A percentile compares a stretch with the other conserved stretches of the same genome.
These are phyloP conservation scores for Ustilago curta DNA, from an alignment of 1,284 basidiomycete species.

Conservation along the genomic window DNA sequence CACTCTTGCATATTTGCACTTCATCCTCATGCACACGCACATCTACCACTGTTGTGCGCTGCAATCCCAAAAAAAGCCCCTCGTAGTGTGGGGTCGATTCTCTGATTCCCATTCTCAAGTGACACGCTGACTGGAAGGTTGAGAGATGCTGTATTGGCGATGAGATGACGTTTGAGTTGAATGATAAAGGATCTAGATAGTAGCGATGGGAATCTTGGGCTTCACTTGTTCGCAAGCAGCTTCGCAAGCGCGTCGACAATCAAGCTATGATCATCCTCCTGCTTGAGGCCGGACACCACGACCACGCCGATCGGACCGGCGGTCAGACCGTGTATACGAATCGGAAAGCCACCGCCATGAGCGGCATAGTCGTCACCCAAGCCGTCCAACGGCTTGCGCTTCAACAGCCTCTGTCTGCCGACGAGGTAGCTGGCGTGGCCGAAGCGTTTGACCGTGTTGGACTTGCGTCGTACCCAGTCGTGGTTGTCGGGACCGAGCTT, in stretches of 20 bases:
- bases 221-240: constrained; percentile 4
- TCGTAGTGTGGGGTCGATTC: constrained; percentile 24
- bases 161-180: neutral
- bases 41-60: constrained; percentile 13
- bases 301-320: constrained; percentile 39
- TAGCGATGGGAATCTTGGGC: neutral
- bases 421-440: constrained; percentile 41
- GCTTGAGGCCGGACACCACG: constrained; percentile 48
- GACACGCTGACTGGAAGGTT: neutral
- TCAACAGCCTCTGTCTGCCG: constrained; percentile 34
- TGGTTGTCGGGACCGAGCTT: constrained; percentile 49
- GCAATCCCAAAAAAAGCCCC: constrained; percentile 52
- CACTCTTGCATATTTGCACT: constrained; percentile 15
- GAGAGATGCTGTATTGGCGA: neutral
- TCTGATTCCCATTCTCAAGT: constrained; percentile 16
- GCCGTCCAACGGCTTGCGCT: constrained; percentile 45
- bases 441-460: constrained; percentile 50
- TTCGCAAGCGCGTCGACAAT: constrained; percentile 27
- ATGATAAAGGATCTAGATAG: constrained; percentile 1
- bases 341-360: constrained; percentile 53
- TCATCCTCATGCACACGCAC: constrained; percentile 10
- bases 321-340: constrained; percentile 24
- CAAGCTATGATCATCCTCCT: constrained; percentile 53
- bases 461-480: constrained; percentile 52
- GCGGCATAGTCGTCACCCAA: constrained; percentile 54